phyloP scores from a whole-genome alignment of 805 yeast genomes.

The Kregervanrija delftensis region DNA sequence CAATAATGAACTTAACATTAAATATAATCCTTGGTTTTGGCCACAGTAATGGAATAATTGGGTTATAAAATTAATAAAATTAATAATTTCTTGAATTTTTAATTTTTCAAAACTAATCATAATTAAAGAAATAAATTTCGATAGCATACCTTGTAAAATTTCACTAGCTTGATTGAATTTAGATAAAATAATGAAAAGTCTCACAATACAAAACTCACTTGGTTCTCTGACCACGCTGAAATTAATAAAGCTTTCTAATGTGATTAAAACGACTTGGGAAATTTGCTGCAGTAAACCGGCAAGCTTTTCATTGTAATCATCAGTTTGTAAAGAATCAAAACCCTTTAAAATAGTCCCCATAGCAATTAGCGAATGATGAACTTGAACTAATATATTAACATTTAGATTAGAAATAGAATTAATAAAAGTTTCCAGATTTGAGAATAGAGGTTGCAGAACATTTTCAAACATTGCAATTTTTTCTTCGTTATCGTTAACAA shows the following conservation, averaged over 20 bases:
- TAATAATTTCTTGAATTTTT: conserved; percentile 60
- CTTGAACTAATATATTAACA: conserved; percentile 52
- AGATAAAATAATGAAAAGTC: conserved; percentile 73
- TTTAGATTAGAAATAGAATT: conserved; percentile 28
- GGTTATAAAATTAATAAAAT: conserved; percentile 78
- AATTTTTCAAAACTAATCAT: conserved; percentile 51
- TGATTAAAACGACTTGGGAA: conserved; percentile 76
- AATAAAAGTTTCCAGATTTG: conserved; percentile 62
- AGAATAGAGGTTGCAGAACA: conserved; percentile 69
- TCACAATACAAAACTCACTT: conserved; percentile 77
- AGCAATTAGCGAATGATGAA: conserved; percentile 83
- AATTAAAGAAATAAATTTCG: conserved; percentile 64
- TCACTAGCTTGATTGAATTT: conserved; percentile 29
- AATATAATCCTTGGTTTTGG: conserved; percentile 59
- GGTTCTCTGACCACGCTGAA: conserved; percentile 75
- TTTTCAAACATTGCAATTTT: conserved; percentile 49
- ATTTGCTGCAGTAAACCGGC: conserved; percentile 27
- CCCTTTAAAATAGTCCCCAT: conserved; percentile 89
- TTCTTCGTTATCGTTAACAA: conserved; percentile 36
- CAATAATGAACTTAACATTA: conserved; percentile 63
- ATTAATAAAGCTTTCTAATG: conserved; percentile 67
- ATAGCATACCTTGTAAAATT: conserved; percentile 37
- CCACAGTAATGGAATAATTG: conserved; percentile 79
- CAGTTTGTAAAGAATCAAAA: conserved; percentile 38
- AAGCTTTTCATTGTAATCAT: conserved; percentile 28